A percentile compares a stretch with the other conserved stretches of the same genome.
Evolutionary conservation across 2,329 filamentous ascomycete genomes (phyloP).

Genomic region (Trichoderma citrinoviride): DNA sequence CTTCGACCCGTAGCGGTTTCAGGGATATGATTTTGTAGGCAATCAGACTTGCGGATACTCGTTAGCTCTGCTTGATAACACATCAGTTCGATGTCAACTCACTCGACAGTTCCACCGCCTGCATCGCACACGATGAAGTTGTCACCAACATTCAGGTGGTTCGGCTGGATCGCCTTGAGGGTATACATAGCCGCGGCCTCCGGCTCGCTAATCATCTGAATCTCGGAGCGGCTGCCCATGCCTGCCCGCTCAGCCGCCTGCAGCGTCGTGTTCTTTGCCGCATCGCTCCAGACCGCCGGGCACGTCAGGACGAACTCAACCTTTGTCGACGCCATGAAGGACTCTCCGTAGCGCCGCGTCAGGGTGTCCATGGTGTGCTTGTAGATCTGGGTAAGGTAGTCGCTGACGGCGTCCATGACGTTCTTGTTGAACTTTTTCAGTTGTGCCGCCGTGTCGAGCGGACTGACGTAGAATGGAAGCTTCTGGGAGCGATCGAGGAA

Average conservation of each 20-base stretch:
- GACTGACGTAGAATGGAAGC: constrained; percentile 75
- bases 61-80: background rate
- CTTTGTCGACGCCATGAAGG: constrained; percentile 72
- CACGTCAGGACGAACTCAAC: constrained; percentile 79
- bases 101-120: constrained; percentile 67
- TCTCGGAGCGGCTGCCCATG: constrained; percentile 67
- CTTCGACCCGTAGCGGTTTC: constrained; percentile 69
- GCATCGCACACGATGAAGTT: constrained; percentile 64
- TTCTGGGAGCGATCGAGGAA: constrained; percentile 80
- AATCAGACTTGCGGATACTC: constrained; percentile 51
- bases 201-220: constrained; percentile 78
- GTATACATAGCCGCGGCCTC: constrained; percentile 80
- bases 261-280: constrained; percentile 79
- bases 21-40: constrained; percentile 77
- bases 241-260: constrained; percentile 75
- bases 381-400: constrained; percentile 75
- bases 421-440: constrained; percentile 73
- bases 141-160: constrained; percentile 66
- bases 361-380: constrained; percentile 77
- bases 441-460: constrained; percentile 72
- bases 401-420: constrained; percentile 74
- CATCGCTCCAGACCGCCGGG: constrained; percentile 80
- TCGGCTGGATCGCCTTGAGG: constrained; percentile 74
- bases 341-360: constrained; percentile 70
- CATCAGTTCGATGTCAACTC: constrained; percentile 31